phyloP scores from a whole-genome alignment of 306 rosid genomes.

The Glycine latifolia region DNA sequence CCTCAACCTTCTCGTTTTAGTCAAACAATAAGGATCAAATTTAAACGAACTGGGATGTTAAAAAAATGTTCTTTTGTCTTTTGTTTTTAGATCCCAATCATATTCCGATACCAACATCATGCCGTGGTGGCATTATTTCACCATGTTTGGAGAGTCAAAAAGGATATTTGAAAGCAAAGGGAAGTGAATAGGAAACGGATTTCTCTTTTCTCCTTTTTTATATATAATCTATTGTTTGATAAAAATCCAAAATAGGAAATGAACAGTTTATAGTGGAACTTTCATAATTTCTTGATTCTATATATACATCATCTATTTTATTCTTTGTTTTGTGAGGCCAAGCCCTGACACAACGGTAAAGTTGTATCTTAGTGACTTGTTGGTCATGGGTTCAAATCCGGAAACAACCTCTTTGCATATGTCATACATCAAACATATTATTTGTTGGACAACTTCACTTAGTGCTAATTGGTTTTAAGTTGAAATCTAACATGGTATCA shows the following conservation, averaged over 20 bases:
- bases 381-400: too few species aligned
- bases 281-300: conserved; percentile 13
- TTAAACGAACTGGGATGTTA: not conserved
- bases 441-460: too few species aligned
- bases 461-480: too few species aligned
- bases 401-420: too few species aligned
- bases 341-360: too few species aligned
- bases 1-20: not conserved
- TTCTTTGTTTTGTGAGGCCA: too few species aligned
- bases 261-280: not conserved
- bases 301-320: not conserved
- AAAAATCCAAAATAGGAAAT: not conserved
- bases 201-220: not conserved
- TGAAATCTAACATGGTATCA: too few species aligned
- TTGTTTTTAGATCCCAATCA: not conserved
- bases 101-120: not conserved
- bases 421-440: not conserved
- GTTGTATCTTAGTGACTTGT: too few species aligned
- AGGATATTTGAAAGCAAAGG: not conserved
- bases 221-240: not conserved
- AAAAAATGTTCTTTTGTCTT: not conserved
- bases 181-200: not conserved
- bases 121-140: not conserved
- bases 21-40: not conserved
- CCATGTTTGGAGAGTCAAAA: not conserved